Base-by-base conservation (phyloP, 2,329 filamentous ascomycete species). In the Talaromyces sp. region DNA sequence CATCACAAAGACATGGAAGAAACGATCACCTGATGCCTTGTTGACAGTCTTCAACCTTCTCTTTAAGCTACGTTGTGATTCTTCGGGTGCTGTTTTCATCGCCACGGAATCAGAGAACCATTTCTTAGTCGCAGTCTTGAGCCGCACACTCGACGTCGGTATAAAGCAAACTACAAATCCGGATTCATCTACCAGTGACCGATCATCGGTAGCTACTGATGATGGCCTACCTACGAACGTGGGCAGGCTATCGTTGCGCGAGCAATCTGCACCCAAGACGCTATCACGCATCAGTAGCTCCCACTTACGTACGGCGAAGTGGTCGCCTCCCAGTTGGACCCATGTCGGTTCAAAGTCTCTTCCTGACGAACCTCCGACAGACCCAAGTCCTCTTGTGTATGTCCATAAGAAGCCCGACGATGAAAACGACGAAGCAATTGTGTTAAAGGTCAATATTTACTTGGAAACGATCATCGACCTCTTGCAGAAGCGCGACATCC, bases 31-130 rank as follows among this genome's bases (percentile, higher is more conserved):
- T 6, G 87, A 91, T 74, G 87, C 89, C 57, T 87, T 90, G 6
- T 78, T 95, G 30, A 88, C 87, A 12, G 87, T 89, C 2, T 85
- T 93, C 81, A 92, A 91, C 69, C 77, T 94, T 51, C 79, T 97
- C 2, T 94, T 96, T 72, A 87, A 93, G 51, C 79, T 97, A 33
- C 86, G 93, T 62, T 91, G 92, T 27, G 92, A 96, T 74, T 91
- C 89, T 72, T 86, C 89, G 9, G 86, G 93, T 66, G 85, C 88
- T 52, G 83, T 97, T 4, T 91, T 89, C 62, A 79, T 96, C 59
- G 87, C 87, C 7, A 77, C 85, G 36, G 84, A 86, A 33, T 86
- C 89, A 1, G 91, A 96, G 71, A 89, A 87, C 31, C 86, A 89
- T 65, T 86, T 86, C 59, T 79, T 96, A 28, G 91, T 92, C 31